Evolutionary conservation across 73 alveolate genomes (phyloP).

Genomic region (Paramecium octaurelia): DNA sequence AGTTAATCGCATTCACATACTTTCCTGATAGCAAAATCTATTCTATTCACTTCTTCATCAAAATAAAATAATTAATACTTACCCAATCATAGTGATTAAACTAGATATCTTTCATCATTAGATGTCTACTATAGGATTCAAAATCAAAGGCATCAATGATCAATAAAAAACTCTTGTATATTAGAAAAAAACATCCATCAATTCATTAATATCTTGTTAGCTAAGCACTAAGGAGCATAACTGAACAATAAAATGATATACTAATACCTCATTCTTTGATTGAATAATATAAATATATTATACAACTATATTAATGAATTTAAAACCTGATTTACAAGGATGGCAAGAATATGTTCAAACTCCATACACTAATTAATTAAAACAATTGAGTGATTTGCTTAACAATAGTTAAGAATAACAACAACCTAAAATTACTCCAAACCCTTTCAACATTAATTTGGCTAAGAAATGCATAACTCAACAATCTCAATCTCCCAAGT

Average conservation of each 20-base stretch:
- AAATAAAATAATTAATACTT: slow-evolving; percentile 55
- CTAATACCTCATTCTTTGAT: not conserved
- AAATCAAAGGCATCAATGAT: not conserved
- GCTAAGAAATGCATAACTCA: not conserved
- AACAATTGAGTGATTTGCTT: not conserved
- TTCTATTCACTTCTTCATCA: slow-evolving; percentile 2
- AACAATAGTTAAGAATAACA: not conserved
- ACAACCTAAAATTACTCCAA: not conserved
- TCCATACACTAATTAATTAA: not conserved
- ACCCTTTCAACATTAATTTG: not conserved
- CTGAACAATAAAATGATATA: not conserved
- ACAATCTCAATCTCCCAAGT: not conserved
- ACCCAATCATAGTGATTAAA: not conserved
- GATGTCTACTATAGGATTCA: not conserved
- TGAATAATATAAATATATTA: not conserved
- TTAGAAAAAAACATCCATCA: not conserved
- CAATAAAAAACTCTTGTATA: not conserved
- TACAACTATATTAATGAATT: not conserved
- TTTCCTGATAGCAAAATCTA: slow-evolving; percentile 54
- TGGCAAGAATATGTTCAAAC: not conserved
- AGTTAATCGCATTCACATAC: not conserved
- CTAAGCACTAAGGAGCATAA: not conserved
- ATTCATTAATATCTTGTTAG: not conserved
- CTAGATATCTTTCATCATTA: not conserved
- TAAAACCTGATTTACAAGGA: not conserved